Percentiles rank a stretch among this genome's conserved stretches.
Conservation (phyloP, 2,329 filamentous ascomycete species). For the Gremmenia infestans region DNA sequence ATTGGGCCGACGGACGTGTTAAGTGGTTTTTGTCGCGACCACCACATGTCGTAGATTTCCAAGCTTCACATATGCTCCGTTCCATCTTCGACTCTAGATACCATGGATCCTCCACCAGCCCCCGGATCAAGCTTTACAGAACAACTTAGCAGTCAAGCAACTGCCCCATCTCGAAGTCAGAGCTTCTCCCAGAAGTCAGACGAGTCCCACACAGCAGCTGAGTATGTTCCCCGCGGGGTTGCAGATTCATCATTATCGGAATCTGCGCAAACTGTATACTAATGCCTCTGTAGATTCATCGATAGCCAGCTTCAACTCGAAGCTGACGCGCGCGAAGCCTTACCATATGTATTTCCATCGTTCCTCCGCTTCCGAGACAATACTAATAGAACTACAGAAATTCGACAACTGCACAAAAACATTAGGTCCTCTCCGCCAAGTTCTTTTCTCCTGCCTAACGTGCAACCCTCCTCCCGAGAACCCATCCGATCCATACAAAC, state of each 20-base stretch:
- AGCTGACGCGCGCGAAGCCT: slow-evolving; percentile 87
- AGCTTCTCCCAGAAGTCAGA: slow-evolving; percentile 55
- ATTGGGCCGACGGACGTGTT: slow-evolving; percentile 11
- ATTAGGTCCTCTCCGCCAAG: slow-evolving; percentile 84
- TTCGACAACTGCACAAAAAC: slow-evolving; percentile 89
- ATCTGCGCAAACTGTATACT: neutral
- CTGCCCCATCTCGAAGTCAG: slow-evolving; percentile 41
- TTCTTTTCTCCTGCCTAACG: slow-evolving; percentile 86
- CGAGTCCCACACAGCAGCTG: slow-evolving; percentile 47
- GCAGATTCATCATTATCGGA: neutral
- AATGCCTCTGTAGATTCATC: slow-evolving; percentile 60
- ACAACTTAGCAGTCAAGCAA: slow-evolving; percentile 12
- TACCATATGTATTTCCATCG: slow-evolving; percentile 69
- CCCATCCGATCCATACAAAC: slow-evolving; percentile 56
- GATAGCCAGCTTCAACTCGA: slow-evolving; percentile 85
- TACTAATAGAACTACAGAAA: slow-evolving; percentile 50
- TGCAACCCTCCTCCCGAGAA: slow-evolving; percentile 76
- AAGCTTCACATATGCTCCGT: neutral
- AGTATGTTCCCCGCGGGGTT: slow-evolving; percentile 25
- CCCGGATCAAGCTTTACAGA: slow-evolving; percentile 16
- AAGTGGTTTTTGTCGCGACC: slow-evolving; percentile 16
- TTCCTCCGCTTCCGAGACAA: neutral
- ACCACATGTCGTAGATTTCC: neutral
- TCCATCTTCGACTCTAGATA: neutral
- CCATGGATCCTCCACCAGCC: slow-evolving; percentile 35